A percentile compares a stretch with the other conserved stretches of the same genome.
These are phyloP conservation scores for Rosa hybrid DNA, from an alignment of 331 rosid species.

Conservation along the genomic window DNA sequence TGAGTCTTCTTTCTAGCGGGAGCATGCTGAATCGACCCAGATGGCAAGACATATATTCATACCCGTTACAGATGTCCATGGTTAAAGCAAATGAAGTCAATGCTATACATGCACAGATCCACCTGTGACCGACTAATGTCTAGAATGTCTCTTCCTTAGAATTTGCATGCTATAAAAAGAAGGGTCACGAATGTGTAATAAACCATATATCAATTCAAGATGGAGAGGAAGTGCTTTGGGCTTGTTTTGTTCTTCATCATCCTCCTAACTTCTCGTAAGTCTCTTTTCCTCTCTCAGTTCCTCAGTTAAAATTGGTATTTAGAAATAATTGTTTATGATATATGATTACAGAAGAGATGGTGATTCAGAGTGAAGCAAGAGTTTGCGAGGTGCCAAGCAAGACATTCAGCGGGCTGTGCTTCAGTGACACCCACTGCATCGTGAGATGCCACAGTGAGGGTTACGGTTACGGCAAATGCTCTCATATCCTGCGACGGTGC, in stretches of 20 bases:
- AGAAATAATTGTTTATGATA: neutral
- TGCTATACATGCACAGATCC: constrained; percentile 11
- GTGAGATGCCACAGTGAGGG: constrained; percentile 18
- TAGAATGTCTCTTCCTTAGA: neutral
- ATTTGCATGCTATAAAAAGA: neutral
- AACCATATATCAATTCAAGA: neutral
- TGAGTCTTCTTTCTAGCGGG: neutral
- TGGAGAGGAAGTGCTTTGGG: constrained; percentile 10
- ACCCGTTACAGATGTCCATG: neutral
- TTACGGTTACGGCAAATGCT: constrained; percentile 11
- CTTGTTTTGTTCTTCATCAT: constrained; percentile 3
- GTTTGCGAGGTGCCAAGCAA: constrained; percentile 13
- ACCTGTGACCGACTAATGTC: constrained; percentile 9
- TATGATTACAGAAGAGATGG: constrained; percentile 10
- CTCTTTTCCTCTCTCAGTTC: neutral
- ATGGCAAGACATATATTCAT: neutral
- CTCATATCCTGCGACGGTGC: constrained; percentile 12
- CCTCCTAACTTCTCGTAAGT: constrained; percentile 20
- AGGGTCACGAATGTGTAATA: neutral
- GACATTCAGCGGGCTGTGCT: constrained; percentile 1
- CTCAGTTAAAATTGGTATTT: neutral
- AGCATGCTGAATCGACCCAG: neutral
- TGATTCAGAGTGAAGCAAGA: constrained; percentile 14
- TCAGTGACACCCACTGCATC: constrained; percentile 7
- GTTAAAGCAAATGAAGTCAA: neutral